Conservation (phyloP, 1,284 basidiomycete genomes). For the Thelephora terrestris region DNA sequence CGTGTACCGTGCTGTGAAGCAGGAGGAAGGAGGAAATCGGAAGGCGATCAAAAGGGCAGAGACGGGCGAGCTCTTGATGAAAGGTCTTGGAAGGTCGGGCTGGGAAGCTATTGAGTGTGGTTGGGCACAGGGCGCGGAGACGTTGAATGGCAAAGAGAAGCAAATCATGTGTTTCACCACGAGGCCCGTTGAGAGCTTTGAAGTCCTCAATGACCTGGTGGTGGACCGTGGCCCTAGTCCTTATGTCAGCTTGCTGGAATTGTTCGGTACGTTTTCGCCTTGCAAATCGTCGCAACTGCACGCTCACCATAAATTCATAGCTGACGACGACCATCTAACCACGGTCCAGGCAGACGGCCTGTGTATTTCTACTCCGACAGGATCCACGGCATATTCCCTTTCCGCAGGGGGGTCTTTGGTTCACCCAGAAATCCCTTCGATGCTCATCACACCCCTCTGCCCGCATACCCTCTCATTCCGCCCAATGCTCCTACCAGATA, state of each 20-base stretch:
- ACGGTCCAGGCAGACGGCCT: constrained; percentile 98
- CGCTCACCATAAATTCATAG: constrained; percentile 30
- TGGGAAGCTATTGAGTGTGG: constrained; percentile 87
- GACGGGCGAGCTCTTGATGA: constrained; percentile 93
- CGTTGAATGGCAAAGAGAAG: constrained; percentile 59
- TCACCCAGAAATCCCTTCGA: constrained; percentile 94
- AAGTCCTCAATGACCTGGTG: constrained; percentile 96
- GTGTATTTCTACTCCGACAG: constrained; percentile 93
- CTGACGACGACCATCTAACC: constrained; percentile 98
- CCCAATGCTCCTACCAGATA: constrained; percentile 97
- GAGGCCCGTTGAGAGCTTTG: constrained; percentile 91
- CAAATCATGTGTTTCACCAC: constrained; percentile 99
- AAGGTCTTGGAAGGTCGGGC: constrained; percentile 75
- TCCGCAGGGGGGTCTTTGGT: constrained; percentile 97
- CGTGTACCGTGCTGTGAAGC: constrained; percentile 82
- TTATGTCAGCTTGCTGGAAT: constrained; percentile 91
- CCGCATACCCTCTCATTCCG: constrained; percentile 98
- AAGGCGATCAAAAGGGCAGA: constrained; percentile 87
- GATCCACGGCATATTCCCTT: constrained; percentile 97
- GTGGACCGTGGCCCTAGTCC: constrained; percentile 98
- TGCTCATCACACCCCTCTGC: constrained; percentile 96
- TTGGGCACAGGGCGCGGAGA: constrained; percentile 6
- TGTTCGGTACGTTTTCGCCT: constrained; percentile 68
- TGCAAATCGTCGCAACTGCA: not conserved
- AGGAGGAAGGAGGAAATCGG: constrained; percentile 51